Evolutionary conservation across 1,139 yeast genomes (phyloP).

Genomic region (Yamadazyma songkhlaensis): DNA sequence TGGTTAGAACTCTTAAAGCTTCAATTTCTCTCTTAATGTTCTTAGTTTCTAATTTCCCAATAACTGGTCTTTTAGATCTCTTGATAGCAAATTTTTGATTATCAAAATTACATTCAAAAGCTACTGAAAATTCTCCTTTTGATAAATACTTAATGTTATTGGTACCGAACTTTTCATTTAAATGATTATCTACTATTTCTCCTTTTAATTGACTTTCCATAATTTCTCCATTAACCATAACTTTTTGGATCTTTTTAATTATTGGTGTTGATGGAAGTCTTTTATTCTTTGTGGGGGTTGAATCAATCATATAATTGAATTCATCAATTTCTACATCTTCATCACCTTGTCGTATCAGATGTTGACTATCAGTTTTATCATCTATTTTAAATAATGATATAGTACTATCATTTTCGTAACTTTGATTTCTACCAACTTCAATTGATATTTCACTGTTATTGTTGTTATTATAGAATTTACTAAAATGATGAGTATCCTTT

Average conservation of each 20-base stretch:
- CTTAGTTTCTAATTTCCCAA: slow-evolving; percentile 41
- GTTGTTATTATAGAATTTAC: slow-evolving; percentile 11
- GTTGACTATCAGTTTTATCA: slow-evolving; percentile 3
- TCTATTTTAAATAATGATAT: slow-evolving; percentile 34
- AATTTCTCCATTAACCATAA: background rate
- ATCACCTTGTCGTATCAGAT: background rate
- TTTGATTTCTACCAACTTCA: slow-evolving; percentile 40
- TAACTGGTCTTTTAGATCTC: slow-evolving; percentile 58
- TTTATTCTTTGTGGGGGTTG: slow-evolving; percentile 40
- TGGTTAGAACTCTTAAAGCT: slow-evolving; percentile 40
- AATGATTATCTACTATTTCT: slow-evolving; percentile 51
- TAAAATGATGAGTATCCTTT: slow-evolving; percentile 4
- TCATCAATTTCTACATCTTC: slow-evolving; percentile 6
- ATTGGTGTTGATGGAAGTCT: slow-evolving; percentile 13
- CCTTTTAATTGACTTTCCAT: background rate
- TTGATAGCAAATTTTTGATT: slow-evolving; percentile 79
- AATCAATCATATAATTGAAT: slow-evolving; percentile 11
- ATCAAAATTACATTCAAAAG: slow-evolving; percentile 71
- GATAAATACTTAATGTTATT: slow-evolving; percentile 69
- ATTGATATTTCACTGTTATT: slow-evolving; percentile 26
- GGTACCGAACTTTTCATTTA: slow-evolving; percentile 63
- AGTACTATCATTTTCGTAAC: slow-evolving; percentile 27
- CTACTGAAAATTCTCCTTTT: slow-evolving; percentile 85
- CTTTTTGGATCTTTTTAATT: slow-evolving; percentile 3
- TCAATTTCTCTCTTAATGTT: slow-evolving; percentile 41